phyloP scores from a whole-genome alignment of 2,329 filamentous ascomycete genomes.

The Mycocentrospora acerina region DNA sequence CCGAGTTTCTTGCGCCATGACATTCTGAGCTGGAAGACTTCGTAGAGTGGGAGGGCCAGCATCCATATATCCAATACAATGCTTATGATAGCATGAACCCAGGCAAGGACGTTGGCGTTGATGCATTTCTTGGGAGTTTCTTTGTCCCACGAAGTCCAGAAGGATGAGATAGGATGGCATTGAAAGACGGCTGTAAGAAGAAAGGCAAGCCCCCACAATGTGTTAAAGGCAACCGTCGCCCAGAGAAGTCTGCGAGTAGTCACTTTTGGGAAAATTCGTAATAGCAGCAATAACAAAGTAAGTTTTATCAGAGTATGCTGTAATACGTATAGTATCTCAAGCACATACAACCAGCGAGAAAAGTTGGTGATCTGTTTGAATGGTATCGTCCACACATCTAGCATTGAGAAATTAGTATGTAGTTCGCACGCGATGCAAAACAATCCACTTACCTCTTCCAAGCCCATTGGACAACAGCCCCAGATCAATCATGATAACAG shows the following conservation, averaged over 20 bases:
- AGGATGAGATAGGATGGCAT: slow-evolving; percentile 35
- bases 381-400: slow-evolving; percentile 55
- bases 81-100: slow-evolving; percentile 36
- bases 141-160: slow-evolving; percentile 36
- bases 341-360: slow-evolving; percentile 33
- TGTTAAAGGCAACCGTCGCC: slow-evolving; percentile 25
- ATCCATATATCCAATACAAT: slow-evolving; percentile 36
- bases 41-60: slow-evolving; percentile 36
- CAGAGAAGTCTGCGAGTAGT: slow-evolving; percentile 14
- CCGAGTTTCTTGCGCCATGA: slow-evolving; percentile 40
- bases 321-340: slow-evolving; percentile 39
- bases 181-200: slow-evolving; percentile 29
- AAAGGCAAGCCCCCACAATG: slow-evolving; percentile 24
- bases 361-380: slow-evolving; percentile 49
- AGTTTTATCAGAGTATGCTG: slow-evolving; percentile 30
- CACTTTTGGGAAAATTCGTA: slow-evolving; percentile 32
- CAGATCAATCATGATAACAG: slow-evolving; percentile 26
- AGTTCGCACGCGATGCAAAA: no score
- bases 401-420: no score
- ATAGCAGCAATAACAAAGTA: slow-evolving; percentile 30
- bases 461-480: slow-evolving; percentile 41
- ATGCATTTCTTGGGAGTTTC: slow-evolving; percentile 34
- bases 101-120: slow-evolving; percentile 38
- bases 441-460: slow-evolving; percentile 57
- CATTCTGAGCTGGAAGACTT: slow-evolving; percentile 35